phyloP scores from a whole-genome alignment of 257 asterid genomes.

The Nicotiana undulata region DNA sequence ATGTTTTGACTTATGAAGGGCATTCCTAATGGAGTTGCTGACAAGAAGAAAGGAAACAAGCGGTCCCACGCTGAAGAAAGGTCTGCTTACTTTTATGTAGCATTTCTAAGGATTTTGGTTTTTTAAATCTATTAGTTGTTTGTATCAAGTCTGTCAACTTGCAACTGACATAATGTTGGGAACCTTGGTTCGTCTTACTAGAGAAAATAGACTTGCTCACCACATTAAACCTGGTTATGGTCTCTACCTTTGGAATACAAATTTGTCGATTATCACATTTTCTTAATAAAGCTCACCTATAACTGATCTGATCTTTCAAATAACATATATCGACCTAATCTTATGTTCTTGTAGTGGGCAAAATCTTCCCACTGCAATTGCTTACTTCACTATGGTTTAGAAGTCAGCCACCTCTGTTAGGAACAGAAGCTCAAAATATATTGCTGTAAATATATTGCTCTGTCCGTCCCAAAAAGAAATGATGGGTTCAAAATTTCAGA shows the following conservation, averaged over 20 bases:
- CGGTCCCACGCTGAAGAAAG: constrained; percentile 74
- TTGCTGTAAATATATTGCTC: neutral
- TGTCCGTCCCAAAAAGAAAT: neutral
- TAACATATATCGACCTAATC: neutral
- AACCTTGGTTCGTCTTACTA: neutral
- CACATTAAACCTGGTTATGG: neutral
- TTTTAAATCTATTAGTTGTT: neutral
- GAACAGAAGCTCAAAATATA: neutral
- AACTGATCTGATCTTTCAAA: neutral
- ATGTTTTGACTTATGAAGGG: constrained; percentile 46
- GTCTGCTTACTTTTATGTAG: constrained; percentile 26
- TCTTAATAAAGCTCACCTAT: neutral
- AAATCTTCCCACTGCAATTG: neutral
- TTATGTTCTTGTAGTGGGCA: neutral
- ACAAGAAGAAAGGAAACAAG: constrained; percentile 77
- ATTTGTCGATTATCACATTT: neutral
- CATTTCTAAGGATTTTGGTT: neutral
- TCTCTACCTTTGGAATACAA: neutral
- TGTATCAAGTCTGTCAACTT: neutral
- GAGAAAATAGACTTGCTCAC: neutral
- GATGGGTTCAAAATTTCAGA: neutral
- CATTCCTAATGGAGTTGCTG: constrained; percentile 63
- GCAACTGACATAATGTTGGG: neutral
- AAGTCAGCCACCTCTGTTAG: no score
- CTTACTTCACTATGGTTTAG: neutral